A percentile compares a stretch with the other conserved stretches of the same genome.
phyloP scores from a whole-genome alignment of 2,329 filamentous ascomycete species.

The Pseudogymnoascus pannorum region DNA sequence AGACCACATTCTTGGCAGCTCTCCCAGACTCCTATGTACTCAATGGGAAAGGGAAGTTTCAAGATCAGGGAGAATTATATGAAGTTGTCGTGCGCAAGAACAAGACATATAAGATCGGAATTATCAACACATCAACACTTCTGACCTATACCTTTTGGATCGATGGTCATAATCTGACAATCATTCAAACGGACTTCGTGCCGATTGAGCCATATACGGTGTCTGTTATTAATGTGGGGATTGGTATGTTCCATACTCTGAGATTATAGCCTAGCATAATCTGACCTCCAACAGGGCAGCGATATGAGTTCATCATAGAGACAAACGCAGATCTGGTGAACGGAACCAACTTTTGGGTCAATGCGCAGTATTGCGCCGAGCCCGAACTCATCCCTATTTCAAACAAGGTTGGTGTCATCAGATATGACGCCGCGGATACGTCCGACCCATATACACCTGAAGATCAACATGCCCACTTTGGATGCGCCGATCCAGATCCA shows the following conservation, averaged over 20 bases:
- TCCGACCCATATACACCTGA: constrained; percentile 15
- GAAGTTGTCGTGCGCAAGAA: background rate
- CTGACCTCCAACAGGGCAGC: constrained; percentile 31
- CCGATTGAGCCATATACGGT: constrained; percentile 42
- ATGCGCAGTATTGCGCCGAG: constrained; percentile 26
- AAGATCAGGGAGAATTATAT: too few species aligned
- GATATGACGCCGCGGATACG: constrained; percentile 19
- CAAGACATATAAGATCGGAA: constrained; percentile 10
- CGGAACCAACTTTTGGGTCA: constrained; percentile 46
- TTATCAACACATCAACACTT: background rate
- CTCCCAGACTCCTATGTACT: too few species aligned
- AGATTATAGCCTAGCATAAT: too few species aligned
- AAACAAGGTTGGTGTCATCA: constrained; percentile 22
- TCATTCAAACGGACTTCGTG: constrained; percentile 58
- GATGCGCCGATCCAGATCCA: constrained; percentile 20
- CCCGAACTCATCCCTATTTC: constrained; percentile 20
- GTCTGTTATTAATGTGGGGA: too few species aligned
- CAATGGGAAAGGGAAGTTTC: too few species aligned
- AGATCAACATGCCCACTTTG: background rate
- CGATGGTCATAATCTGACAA: constrained; percentile 48
- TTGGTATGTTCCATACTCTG: too few species aligned
- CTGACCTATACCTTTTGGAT: constrained; percentile 30
- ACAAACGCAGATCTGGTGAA: constrained; percentile 35
- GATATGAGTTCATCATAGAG: constrained; percentile 34
- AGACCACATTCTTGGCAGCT: too few species aligned